phyloP scores from a whole-genome alignment of 2,329 filamentous ascomycete genomes.

The Lecanicillium sp. region DNA sequence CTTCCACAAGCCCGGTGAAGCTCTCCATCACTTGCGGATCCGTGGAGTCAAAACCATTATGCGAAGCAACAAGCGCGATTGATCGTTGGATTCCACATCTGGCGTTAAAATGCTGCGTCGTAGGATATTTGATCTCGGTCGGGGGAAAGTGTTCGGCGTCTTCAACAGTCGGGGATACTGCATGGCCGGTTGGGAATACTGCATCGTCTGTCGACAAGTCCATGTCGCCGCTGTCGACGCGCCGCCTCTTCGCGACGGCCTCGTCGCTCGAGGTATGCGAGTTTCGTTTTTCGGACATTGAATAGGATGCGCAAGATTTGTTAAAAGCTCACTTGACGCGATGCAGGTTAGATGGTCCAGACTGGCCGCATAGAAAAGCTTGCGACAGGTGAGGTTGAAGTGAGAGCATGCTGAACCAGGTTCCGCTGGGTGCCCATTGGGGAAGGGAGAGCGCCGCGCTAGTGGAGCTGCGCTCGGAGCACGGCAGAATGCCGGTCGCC shows the following conservation, averaged over 20 bases:
- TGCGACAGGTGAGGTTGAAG: neutral
- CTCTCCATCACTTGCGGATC: conserved; percentile 53
- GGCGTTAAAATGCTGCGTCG: conserved; percentile 29
- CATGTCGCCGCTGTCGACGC: conserved; percentile 5
- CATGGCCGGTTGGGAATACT: too few relatives aligned
- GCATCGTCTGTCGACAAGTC: conserved; percentile 4
- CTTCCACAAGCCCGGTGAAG: conserved; percentile 49
- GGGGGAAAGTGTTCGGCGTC: conserved; percentile 16
- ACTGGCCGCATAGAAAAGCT: too few relatives aligned
- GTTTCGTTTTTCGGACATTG: conserved; percentile 5
- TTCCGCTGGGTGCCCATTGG: neutral
- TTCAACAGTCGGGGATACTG: neutral
- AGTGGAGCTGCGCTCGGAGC: neutral
- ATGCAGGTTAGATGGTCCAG: too few relatives aligned
- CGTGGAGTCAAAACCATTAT: conserved; percentile 53
- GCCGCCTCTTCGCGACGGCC: conserved; percentile 2
- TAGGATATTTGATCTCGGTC: conserved; percentile 16
- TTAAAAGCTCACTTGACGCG: neutral
- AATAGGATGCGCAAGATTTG: neutral
- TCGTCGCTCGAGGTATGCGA: neutral
- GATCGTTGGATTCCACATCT: conserved; percentile 43
- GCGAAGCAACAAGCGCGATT: conserved; percentile 48
- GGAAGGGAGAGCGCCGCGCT: neutral
- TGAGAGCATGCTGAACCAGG: neutral
- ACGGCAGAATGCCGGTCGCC: neutral